Evolutionary conservation across 2,329 filamentous ascomycete species (phyloP), one percentile per base, ranked within the genome.

Genomic region (Xenosphaeropsis pyriputrescens): DNA sequence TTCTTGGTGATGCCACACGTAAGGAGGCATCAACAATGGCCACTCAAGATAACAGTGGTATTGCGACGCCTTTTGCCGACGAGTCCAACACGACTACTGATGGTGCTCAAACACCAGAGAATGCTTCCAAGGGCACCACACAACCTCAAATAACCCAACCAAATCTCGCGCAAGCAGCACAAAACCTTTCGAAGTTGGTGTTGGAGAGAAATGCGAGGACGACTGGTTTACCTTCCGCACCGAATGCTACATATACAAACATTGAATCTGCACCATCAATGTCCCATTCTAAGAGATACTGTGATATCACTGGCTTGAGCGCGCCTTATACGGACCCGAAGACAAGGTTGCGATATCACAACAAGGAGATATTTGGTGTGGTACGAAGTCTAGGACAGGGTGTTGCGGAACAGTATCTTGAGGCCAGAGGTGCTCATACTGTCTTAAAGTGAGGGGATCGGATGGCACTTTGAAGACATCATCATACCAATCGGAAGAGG

Each of bases 281-380:
- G 50, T 80, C 80, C 36, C 81, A 85, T 47, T 74, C 84, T 54
- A 86, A 79, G 59, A 83, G 81, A 51, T 98, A 96, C 60, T 98
- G 91, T 64, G 93, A 98, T 58, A 73, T 98, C 50, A 98, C 91
- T 1, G 93, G 91, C 1, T 63, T 98, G 46, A 75, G 85, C n/a
- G 85, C 86, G 19, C 80, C 82, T 5, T 98, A 98, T 56, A 75
- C 84, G 22, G 91, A 98, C 56, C 93, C 91, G 2, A 98, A 98
- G 70, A 93, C 88, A 30, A 73, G 89, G 45, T 61, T 98, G 58
- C 70, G 89, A 44, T 98, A 98, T 60, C 84, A 94, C 59, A 80
- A 98, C 58, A 82, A 75, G 57, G 91, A 98, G 64, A 74, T 96
- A 5, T 98, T 95, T 64, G 74, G 72, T 3, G 72, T 86, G 31